Conservation (phyloP, 768 basidiomycete genomes). For the Boletellus ananas region DNA sequence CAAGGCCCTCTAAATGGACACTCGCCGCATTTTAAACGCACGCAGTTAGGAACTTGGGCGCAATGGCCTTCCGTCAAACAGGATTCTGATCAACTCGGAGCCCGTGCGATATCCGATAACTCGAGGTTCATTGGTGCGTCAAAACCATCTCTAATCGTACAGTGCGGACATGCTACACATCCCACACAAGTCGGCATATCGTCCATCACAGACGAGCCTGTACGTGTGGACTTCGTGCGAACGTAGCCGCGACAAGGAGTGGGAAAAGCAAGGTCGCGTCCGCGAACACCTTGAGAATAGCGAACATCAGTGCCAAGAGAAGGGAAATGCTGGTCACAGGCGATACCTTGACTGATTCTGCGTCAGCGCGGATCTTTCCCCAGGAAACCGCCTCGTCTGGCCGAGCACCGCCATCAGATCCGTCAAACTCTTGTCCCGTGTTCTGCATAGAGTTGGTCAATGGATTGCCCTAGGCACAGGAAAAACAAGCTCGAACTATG, state of each 20-base stretch:
- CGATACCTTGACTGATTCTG: slow-evolving; percentile 76
- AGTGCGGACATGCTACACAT: too few species aligned
- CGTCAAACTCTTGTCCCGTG: slow-evolving; percentile 99
- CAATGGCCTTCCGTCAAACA: too few species aligned
- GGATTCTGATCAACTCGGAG: too few species aligned
- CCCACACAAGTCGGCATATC: too few species aligned
- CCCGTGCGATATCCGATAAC: too few species aligned
- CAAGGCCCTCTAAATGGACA: too few species aligned
- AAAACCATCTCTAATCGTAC: too few species aligned
- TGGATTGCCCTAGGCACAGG: not conserved
- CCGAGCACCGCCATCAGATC: slow-evolving; percentile 93
- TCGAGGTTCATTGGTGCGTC: too few species aligned
- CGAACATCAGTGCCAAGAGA: slow-evolving; percentile 3
- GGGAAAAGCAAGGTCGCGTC: slow-evolving; percentile 97
- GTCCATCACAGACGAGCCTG: too few species aligned
- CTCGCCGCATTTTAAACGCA: too few species aligned
- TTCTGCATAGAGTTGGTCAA: slow-evolving; percentile 50
- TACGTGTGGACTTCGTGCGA: slow-evolving; percentile 46
- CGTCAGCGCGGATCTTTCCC: slow-evolving; percentile 92
- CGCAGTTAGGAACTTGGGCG: too few species aligned
- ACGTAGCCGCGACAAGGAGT: slow-evolving; percentile 91
- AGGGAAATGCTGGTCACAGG: not conserved
- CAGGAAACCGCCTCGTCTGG: slow-evolving; percentile 98
- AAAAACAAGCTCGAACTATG: slow-evolving; percentile 53
- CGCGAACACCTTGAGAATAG: slow-evolving; percentile 62